A percentile compares a stretch with the other conserved stretches of the same genome.
Evolutionary conservation across 345 rosid genomes (phyloP).

Genomic region (Passiflora organensis): DNA sequence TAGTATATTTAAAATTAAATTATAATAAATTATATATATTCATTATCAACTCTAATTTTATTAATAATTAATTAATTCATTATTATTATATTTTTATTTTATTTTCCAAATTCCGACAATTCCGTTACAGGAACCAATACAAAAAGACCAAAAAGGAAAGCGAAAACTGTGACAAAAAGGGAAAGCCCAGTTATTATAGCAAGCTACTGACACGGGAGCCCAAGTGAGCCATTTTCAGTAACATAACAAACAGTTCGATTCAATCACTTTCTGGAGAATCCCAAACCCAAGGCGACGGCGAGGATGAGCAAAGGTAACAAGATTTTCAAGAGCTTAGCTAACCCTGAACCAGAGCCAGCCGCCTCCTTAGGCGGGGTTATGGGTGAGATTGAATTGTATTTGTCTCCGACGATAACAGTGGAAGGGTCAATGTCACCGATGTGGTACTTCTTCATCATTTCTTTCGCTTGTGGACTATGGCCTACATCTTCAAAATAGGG

Average conservation of each 20-base stretch:
- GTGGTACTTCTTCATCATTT: slow-evolving; percentile 18
- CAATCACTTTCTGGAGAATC: not conserved
- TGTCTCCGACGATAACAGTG: slow-evolving; percentile 11
- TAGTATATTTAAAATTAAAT: too few species aligned
- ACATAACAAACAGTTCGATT: not conserved
- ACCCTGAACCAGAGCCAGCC: not conserved
- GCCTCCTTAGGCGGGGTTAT: too few species aligned
- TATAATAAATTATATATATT: too few species aligned
- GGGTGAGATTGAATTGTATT: not conserved
- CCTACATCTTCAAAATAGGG: slow-evolving; percentile 31
- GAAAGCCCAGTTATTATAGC: too few species aligned
- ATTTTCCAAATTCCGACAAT: too few species aligned
- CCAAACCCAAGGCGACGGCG: not conserved
- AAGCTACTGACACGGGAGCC: too few species aligned
- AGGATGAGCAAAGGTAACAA: slow-evolving; percentile 5
- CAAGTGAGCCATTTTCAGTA: not conserved
- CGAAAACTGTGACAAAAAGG: too few species aligned
- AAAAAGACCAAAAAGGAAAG: too few species aligned
- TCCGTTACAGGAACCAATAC: too few species aligned
- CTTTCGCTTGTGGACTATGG: slow-evolving; percentile 21
- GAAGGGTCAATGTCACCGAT: slow-evolving; percentile 21
- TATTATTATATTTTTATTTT: too few species aligned
- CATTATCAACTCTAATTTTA: too few species aligned
- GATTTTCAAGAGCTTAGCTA: slow-evolving; percentile 1
- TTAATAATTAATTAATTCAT: too few species aligned